Evolutionary conservation across 495 filamentous ascomycete genomes (phyloP).

Genomic region (Glonium stellatum): DNA sequence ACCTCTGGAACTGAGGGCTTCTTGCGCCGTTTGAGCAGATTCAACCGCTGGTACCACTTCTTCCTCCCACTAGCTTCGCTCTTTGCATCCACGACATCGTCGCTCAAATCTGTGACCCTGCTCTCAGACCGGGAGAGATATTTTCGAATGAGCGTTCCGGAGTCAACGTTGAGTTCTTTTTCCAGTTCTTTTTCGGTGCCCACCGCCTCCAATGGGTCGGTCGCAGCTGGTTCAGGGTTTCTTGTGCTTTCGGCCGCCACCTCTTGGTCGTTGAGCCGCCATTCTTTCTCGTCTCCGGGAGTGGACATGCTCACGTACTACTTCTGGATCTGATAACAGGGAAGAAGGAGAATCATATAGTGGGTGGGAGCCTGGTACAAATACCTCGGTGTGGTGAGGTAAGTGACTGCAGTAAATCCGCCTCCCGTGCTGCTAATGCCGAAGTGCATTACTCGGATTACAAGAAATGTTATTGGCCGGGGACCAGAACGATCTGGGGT

Average conservation of each 20-base stretch:
- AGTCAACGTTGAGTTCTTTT: conserved; percentile 13
- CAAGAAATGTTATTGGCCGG: not conserved
- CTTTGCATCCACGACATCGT: conserved; percentile 30
- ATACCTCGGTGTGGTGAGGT: conserved; percentile 5
- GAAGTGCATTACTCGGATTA: not conserved
- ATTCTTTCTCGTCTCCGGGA: conserved; percentile 20
- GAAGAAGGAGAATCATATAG: not conserved
- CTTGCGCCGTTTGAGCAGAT: conserved; percentile 55
- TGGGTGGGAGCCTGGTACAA: not conserved
- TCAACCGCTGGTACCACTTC: conserved; percentile 54
- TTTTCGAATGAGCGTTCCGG: conserved; percentile 10
- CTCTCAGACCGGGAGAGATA: conserved; percentile 37
- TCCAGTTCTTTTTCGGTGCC: conserved; percentile 28
- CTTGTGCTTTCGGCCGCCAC: conserved; percentile 10
- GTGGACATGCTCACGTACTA: conserved; percentile 2
- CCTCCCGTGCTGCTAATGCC: not conserved
- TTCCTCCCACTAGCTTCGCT: conserved; percentile 36
- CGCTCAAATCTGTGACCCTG: conserved; percentile 42
- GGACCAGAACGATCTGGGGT: not conserved
- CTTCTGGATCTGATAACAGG: not conserved
- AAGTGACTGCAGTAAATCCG: conserved; percentile 1
- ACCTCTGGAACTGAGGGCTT: conserved; percentile 55
- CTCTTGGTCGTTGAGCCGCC: conserved; percentile 16
- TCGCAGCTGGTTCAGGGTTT: conserved; percentile 29
- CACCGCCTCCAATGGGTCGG: conserved; percentile 28